phyloP scores from a whole-genome alignment of 2,329 filamentous ascomycete species.

The Talaromyces sp. region DNA sequence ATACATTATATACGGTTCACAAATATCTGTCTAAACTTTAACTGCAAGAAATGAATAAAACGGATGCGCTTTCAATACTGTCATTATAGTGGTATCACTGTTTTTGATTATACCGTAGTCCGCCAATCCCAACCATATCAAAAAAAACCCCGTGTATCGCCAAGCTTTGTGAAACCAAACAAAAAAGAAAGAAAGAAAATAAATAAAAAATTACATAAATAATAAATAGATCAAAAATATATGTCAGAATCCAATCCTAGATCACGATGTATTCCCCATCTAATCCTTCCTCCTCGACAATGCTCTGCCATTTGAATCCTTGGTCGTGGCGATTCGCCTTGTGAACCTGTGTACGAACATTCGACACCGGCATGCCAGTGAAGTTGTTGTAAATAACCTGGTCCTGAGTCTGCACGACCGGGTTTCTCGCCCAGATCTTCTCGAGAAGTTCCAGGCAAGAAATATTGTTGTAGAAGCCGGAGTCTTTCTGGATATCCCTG shows the following conservation, averaged over 20 bases:
- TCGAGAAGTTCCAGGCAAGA: conserved; percentile 81
- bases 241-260: conserved; percentile 7
- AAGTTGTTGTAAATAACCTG: neutral
- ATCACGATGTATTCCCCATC: conserved; percentile 30
- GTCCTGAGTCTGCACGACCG: neutral
- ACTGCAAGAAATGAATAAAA: neutral
- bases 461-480: conserved; percentile 90
- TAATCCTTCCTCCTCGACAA: conserved; percentile 23
- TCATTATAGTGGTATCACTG: neutral
- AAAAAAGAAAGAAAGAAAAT: neutral
- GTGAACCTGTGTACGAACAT: conserved; percentile 6
- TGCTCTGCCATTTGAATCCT: conserved; percentile 25
- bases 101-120: neutral
- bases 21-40: neutral
- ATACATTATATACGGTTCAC: too few relatives aligned
- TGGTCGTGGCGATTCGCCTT: conserved; percentile 3
- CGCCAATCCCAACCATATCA: neutral
- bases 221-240: neutral
- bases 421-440: conserved; percentile 63
- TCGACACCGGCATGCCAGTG: conserved; percentile 7
- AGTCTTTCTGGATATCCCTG: conserved; percentile 78
- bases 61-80: neutral
- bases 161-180: neutral
- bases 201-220: neutral
- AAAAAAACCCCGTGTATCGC: neutral